Evolutionary conservation across 2,329 filamentous ascomycete species (phyloP).

Genomic region (Fusarium sacchari): DNA sequence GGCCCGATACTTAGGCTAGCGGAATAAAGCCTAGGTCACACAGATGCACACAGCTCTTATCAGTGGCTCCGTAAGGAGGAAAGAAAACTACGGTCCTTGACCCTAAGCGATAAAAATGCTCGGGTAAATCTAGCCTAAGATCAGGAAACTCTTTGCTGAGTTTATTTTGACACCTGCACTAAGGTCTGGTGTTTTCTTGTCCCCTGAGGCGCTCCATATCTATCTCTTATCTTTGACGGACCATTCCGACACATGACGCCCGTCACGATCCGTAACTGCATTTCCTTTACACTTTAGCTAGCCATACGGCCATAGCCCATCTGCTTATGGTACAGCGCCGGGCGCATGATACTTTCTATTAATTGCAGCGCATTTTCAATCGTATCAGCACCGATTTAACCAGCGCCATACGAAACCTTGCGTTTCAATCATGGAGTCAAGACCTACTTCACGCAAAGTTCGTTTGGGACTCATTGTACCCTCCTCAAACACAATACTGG

Average conservation of each 20-base stretch:
- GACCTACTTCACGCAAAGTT: fast-evolving
- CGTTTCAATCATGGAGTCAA: background rate
- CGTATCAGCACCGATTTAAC: too few relatives aligned
- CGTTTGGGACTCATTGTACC: background rate
- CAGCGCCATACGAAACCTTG: too few relatives aligned
- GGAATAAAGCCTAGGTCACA: background rate
- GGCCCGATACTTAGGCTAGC: background rate
- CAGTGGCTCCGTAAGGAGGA: background rate
- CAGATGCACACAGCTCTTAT: background rate
- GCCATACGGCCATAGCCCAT: background rate
- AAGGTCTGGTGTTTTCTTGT: too few relatives aligned
- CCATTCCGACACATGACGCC: background rate
- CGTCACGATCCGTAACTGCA: background rate
- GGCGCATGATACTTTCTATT: background rate
- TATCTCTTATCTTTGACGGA: background rate
- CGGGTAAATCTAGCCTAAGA: too few relatives aligned
- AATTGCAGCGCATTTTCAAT: too few relatives aligned
- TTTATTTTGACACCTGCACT: too few relatives aligned
- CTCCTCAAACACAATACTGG: background rate
- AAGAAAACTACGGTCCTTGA: too few relatives aligned
- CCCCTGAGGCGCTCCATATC: background rate
- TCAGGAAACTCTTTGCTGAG: too few relatives aligned
- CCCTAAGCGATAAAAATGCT: too few relatives aligned
- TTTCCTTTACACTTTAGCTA: background rate
- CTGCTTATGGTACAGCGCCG: background rate